These are phyloP conservation scores for Lepidium campestre DNA, from an alignment of 441 rosid genomes.

Conservation along the genomic window DNA sequence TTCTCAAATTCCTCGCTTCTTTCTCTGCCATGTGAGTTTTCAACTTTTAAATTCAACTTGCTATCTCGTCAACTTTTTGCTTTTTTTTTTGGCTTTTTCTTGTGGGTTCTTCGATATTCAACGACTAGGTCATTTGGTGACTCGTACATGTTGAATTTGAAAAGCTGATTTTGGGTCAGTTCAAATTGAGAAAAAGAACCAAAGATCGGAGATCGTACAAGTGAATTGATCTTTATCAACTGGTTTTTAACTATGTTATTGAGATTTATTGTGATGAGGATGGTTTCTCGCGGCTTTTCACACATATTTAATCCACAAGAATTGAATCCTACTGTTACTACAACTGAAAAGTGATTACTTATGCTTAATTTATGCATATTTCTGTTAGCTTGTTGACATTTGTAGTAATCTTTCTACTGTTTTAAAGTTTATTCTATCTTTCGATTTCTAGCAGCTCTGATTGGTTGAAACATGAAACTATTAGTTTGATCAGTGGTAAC, in stretches of 20 bases:
- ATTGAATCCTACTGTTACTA: neutral
- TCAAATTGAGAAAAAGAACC: neutral
- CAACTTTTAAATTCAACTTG: neutral
- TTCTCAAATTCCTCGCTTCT: conserved; percentile 69
- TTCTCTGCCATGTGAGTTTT: conserved; percentile 67
- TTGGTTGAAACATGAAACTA: neutral
- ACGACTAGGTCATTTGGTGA: neutral
- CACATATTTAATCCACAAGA: neutral
- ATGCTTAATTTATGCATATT: neutral
- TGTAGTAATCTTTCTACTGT: neutral
- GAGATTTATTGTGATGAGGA: neutral
- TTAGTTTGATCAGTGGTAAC: neutral
- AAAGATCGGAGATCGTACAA: neutral
- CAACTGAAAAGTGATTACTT: neutral
- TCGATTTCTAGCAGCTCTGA: neutral
- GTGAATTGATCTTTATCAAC: neutral
- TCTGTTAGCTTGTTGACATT: neutral
- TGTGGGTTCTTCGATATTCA: neutral
- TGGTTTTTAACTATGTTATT: neutral
- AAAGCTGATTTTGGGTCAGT: neutral
- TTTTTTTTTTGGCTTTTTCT: neutral
- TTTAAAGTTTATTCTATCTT: neutral
- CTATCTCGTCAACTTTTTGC: too few relatives aligned
- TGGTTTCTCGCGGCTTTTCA: neutral
- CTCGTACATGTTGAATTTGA: neutral